Base-by-base conservation (phyloP, 306 rosid species). In the Oemleria cerasiformis region DNA sequence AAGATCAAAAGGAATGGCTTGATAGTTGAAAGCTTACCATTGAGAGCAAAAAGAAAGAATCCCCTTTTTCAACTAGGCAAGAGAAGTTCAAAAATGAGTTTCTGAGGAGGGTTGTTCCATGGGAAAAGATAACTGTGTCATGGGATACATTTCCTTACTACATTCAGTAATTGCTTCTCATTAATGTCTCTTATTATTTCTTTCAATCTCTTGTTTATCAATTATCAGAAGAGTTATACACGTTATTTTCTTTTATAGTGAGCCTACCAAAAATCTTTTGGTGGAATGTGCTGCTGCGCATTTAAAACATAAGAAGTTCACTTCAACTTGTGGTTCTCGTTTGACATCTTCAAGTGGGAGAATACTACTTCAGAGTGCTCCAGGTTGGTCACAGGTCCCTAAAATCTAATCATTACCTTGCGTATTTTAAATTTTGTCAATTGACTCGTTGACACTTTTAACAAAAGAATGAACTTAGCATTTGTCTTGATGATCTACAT, bases 91-190 rank as follows among this genome's bases (percentile, higher is more conserved):
- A 83, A 69, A 89, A 86, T 16, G 99, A 91, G 88, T 86, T 91
- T 75, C 67, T 85, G 34, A 80, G 92, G 78, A 91, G 97, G 83
- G 80, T 91, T 79, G 81, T 91, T 86, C 97, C 99, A 0, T 91
- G 96, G 97, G 99, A 94, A 84, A 91, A 91, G 73, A 83, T 89
- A 70, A 85, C 89, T 47, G 87, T 94, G 68, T 87, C 99, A 11
- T 94, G 96, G 99, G 95, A 91, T 63, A 79, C 88, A 25, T 91
- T 94, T 84, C 99, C 99, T 23, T 94, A 94, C 83, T 80, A 89
- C 79, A 68, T 94, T 50, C 69, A 87, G 99, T 94, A 94, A 84
- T 79, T 73, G 64, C 80, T 41, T 19, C 49, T 58, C 42, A 19
- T 66, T 72, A 16, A 39, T 70, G 65, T 57, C 67, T 76, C 44